phyloP scores from a whole-genome alignment of 2,329 filamentous ascomycete genomes.

The Basipetospora chlamydospora region DNA sequence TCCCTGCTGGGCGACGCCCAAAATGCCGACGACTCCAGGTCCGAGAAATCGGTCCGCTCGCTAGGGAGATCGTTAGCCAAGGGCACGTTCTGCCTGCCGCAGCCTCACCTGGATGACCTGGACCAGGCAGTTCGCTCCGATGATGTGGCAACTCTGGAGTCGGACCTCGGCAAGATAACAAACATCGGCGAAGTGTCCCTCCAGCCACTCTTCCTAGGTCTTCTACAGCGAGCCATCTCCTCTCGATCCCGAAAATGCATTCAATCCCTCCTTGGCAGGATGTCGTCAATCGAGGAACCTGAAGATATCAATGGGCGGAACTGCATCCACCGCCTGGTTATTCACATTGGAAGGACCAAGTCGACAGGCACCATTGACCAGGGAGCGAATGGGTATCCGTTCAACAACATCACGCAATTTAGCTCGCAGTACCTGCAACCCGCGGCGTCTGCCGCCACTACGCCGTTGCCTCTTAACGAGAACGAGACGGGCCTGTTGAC shows the following conservation, averaged over 20 bases:
- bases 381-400: constrained; percentile 34
- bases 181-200: constrained; percentile 35
- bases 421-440: constrained; percentile 66
- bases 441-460: constrained; percentile 49
- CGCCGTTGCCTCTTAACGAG: constrained; percentile 44
- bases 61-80: constrained; percentile 64
- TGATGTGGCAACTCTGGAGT: constrained; percentile 43
- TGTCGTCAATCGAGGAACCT: constrained; percentile 64
- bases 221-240: constrained; percentile 65
- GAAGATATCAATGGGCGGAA: constrained; percentile 93
- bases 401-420: constrained; percentile 37
- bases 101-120: constrained; percentile 52
- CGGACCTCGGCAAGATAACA: constrained; percentile 24
- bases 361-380: constrained; percentile 24
- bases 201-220: constrained; percentile 60
- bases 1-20: constrained; percentile 67
- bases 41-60: constrained; percentile 60
- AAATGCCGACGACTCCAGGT: constrained; percentile 58
- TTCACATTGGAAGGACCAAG: constrained; percentile 74
- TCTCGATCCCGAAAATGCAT: constrained; percentile 56
- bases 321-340: constrained; percentile 82
- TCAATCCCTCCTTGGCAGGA: constrained; percentile 49
- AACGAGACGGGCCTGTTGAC: constrained; percentile 53
- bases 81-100: constrained; percentile 57
- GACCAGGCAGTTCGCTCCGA: constrained; percentile 60